Conservation (phyloP, 495 filamentous ascomycete species). For the Talaromyces proteolyticus region DNA sequence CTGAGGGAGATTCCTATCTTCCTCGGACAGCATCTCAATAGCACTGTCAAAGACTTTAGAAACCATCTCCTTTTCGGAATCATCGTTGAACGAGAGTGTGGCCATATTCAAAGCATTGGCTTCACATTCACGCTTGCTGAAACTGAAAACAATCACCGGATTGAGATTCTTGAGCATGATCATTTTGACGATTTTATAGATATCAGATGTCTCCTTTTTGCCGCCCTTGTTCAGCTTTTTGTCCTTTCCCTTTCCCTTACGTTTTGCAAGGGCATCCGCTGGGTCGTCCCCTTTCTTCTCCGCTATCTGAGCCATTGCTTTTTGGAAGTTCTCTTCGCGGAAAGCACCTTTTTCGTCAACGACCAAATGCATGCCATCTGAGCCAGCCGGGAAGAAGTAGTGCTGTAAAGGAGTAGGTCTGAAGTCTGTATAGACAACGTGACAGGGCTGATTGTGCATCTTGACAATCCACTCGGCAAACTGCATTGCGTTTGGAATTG, state of each 20-base stretch:
- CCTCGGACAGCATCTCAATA: conserved; percentile 81
- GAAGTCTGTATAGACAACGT: conserved; percentile 98
- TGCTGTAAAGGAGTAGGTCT: conserved; percentile 92
- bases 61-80: conserved; percentile 94
- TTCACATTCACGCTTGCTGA: conserved; percentile 96
- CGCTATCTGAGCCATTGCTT: conserved; percentile 85
- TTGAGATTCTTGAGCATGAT: conserved; percentile 95
- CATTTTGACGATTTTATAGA: conserved; percentile 97
- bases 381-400: conserved; percentile 93
- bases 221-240: conserved; percentile 87
- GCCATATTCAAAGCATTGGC: conserved; percentile 77
- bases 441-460: conserved; percentile 92
- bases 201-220: conserved; percentile 66
- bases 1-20: conserved; percentile 81
- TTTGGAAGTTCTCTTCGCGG: conserved; percentile 93
- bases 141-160: conserved; percentile 98
- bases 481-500: conserved; percentile 99
- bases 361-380: conserved; percentile 88
- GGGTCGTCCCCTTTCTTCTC: conserved; percentile 83
- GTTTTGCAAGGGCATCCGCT: conserved; percentile 66
- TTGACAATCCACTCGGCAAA: conserved; percentile 99
- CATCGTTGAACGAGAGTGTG: conserved; percentile 88
- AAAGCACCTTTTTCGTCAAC: conserved; percentile 96
- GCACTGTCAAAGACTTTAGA: conserved; percentile 88
- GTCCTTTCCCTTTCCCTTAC: conserved; percentile 82